phyloP scores from a whole-genome alignment of 345 rosid genomes.

The Kernera saxatilis region DNA sequence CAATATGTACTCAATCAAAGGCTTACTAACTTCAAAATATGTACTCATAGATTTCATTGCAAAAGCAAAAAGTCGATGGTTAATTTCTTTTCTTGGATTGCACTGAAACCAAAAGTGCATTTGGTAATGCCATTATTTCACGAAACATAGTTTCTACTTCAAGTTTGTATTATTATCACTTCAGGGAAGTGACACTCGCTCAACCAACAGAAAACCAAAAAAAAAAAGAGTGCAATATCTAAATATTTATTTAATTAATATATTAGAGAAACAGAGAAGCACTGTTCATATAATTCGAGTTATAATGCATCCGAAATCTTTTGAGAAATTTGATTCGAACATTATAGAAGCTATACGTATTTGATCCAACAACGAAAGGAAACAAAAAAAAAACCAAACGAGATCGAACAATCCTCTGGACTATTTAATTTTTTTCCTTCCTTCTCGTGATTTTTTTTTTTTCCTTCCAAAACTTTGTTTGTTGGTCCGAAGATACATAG shows the following conservation, averaged over 20 bases:
- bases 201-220: neutral
- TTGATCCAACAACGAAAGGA: neutral
- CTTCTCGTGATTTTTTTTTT: neutral
- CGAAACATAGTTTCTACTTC: slow-evolving; percentile 24
- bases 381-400: neutral
- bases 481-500: neutral
- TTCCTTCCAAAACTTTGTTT: neutral
- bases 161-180: slow-evolving; percentile 29
- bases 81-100: neutral
- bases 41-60: neutral
- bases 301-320: slow-evolving; percentile 1
- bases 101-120: slow-evolving; percentile 15
- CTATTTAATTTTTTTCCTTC: neutral
- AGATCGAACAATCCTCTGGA: neutral
- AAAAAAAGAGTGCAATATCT: neutral
- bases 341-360: neutral
- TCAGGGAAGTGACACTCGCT: slow-evolving; percentile 14
- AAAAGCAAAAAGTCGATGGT: neutral
- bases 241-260: neutral
- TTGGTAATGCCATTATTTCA: slow-evolving; percentile 13
- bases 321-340: slow-evolving; percentile 10
- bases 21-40: neutral
- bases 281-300: slow-evolving; percentile 2
- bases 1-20: neutral
- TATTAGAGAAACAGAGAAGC: neutral